These are phyloP conservation scores for Prototheca cutis DNA, from an alignment of 163 green algal species.

Conservation along the genomic window DNA sequence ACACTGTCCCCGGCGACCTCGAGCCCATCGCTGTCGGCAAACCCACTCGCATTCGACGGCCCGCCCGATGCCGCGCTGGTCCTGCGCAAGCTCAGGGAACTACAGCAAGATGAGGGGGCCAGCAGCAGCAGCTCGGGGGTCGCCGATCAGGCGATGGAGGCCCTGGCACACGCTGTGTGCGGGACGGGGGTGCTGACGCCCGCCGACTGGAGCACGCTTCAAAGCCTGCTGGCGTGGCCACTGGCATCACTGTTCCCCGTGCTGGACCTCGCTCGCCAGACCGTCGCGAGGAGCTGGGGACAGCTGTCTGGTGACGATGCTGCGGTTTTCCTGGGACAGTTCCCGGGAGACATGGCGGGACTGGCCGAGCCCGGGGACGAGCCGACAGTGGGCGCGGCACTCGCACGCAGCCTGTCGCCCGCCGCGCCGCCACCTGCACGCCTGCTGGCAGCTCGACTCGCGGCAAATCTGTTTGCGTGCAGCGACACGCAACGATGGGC, in stretches of 20 bases:
- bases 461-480: not conserved
- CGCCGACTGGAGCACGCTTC: constrained; percentile 11
- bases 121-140: too few relatives aligned
- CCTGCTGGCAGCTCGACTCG: not conserved
- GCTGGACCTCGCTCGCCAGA: constrained; percentile 49
- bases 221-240: constrained; percentile 47
- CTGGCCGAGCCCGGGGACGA: constrained; percentile 4
- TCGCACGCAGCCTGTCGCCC: constrained; percentile 8
- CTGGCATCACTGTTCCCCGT: constrained; percentile 46
- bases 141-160: too few relatives aligned
- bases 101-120: too few relatives aligned
- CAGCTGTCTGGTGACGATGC: too few relatives aligned
- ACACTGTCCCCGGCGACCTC: not conserved
- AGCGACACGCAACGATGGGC: not conserved
- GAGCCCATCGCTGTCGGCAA: constrained; percentile 22
- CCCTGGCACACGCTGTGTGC: too few relatives aligned
- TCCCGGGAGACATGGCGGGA: too few relatives aligned
- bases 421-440: not conserved
- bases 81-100: constrained; percentile 17
- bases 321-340: too few relatives aligned
- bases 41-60: constrained; percentile 40
- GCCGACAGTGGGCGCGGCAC: constrained; percentile 1
- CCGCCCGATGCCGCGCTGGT: not conserved
- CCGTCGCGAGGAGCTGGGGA: constrained; percentile 25
- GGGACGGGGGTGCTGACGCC: not conserved